phyloP scores from a whole-genome alignment of 2,329 filamentous ascomycete species.

The Apiospora koreana region DNA sequence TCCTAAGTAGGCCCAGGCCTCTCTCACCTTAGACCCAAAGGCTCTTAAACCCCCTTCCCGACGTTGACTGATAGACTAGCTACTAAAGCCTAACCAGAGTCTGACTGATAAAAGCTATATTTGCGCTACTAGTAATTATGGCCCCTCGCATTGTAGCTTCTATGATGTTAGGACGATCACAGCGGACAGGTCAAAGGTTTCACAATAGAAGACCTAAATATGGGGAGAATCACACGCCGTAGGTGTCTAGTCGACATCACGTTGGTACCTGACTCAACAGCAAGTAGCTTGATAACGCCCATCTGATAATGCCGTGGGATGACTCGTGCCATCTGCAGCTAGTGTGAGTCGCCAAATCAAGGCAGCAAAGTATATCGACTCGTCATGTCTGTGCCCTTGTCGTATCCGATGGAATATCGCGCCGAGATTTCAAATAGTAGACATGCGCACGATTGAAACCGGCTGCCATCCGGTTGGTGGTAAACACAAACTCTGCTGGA shows the following conservation, averaged over 20 bases:
- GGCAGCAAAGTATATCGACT: not conserved
- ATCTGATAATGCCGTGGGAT: not conserved
- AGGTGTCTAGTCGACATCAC: not conserved
- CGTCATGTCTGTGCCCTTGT: not conserved
- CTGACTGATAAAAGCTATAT: too few species aligned
- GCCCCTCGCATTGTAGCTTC: too few species aligned
- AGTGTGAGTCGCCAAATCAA: not conserved
- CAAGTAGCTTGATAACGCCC: not conserved
- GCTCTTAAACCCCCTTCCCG: not conserved
- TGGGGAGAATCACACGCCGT: not conserved
- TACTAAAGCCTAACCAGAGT: not conserved
- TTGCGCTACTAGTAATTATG: too few species aligned
- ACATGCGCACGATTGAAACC: not conserved
- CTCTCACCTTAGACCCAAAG: not conserved
- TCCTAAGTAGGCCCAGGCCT: not conserved
- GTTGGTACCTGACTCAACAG: not conserved
- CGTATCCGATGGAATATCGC: not conserved
- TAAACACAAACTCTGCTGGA: too few species aligned
- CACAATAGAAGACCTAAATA: not conserved
- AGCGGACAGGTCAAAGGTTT: not conserved
- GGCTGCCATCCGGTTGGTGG: not conserved
- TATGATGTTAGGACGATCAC: not conserved
- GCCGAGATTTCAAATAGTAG: not conserved
- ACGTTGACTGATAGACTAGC: not conserved
- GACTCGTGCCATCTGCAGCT: not conserved